These are phyloP conservation scores for Zostera marina DNA, from an alignment of 116 monocot genomes.

Conservation along the genomic window DNA sequence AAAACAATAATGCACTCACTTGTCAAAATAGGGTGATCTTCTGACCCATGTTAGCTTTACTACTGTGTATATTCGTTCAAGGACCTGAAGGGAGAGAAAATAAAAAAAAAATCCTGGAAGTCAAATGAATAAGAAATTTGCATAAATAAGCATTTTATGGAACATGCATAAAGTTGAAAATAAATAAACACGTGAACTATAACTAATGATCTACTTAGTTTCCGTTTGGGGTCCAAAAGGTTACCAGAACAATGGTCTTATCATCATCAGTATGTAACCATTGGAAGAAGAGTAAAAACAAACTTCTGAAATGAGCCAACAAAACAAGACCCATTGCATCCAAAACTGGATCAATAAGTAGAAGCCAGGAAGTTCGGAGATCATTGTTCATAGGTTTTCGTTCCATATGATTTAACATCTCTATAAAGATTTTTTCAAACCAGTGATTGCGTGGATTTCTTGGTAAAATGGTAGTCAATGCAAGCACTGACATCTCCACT, in stretches of 20 bases:
- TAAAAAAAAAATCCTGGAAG: not conserved
- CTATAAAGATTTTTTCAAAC: slow-evolving; percentile 67
- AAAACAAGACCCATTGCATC: slow-evolving; percentile 73
- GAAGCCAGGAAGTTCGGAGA: slow-evolving; percentile 67
- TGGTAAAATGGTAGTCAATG: slow-evolving; percentile 37
- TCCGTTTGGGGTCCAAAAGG: not conserved
- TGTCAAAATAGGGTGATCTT: slow-evolving; percentile 54
- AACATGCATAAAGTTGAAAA: not conserved
- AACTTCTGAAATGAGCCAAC: slow-evolving; percentile 66
- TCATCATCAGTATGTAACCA: slow-evolving; percentile 94
- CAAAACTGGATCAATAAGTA: slow-evolving; percentile 60
- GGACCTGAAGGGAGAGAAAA: slow-evolving; percentile 26
- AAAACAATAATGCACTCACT: slow-evolving; percentile 17
- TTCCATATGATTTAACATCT: slow-evolving; percentile 88
- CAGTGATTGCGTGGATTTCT: slow-evolving; percentile 81
- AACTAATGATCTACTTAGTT: not conserved
- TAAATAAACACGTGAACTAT: not conserved
- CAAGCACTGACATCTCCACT: slow-evolving; percentile 75
- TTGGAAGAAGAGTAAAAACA: slow-evolving; percentile 76
- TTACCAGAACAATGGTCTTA: slow-evolving; percentile 71
- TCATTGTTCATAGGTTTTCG: slow-evolving; percentile 70
- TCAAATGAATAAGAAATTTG: too few relatives aligned
- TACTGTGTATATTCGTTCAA: slow-evolving; percentile 42
- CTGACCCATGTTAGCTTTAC: slow-evolving; percentile 77
- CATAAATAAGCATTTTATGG: not conserved